These are phyloP conservation scores for Phlebopus sp. DNA, from an alignment of 1,284 basidiomycete genomes.

Conservation along the genomic window DNA sequence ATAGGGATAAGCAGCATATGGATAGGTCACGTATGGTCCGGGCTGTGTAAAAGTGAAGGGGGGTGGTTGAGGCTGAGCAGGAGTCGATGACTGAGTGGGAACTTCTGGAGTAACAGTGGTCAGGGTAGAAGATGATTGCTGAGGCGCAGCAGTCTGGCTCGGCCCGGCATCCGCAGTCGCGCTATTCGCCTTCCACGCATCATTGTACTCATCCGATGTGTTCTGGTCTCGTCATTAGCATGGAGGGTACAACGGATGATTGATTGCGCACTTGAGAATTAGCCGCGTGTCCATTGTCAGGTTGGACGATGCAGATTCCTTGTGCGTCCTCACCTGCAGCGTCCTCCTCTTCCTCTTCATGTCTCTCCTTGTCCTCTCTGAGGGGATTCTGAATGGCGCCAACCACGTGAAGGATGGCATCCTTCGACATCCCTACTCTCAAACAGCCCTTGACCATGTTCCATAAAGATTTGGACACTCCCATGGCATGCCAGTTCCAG, in stretches of 20 bases:
- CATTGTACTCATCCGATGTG: conserved; percentile 48
- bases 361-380: conserved; percentile 38
- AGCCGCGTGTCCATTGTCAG: conserved; percentile 20
- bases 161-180: conserved; percentile 33
- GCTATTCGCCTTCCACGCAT: conserved; percentile 55
- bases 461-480: conserved; percentile 65
- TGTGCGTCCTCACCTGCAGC: conserved; percentile 18
- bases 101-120: conserved; percentile 17
- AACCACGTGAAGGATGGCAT: conserved; percentile 55
- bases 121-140: conserved; percentile 24
- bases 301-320: conserved; percentile 20
- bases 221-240: conserved; percentile 24
- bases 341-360: conserved; percentile 35
- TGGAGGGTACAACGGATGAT: conserved; percentile 2
- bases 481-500: conserved; percentile 72
- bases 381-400: conserved; percentile 53
- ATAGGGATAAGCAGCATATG: conserved; percentile 31
- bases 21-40: conserved; percentile 31
- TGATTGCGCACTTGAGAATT: conserved; percentile 25
- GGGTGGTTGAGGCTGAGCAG: conserved; percentile 27
- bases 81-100: conserved; percentile 14
- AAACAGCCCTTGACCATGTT: conserved; percentile 61
- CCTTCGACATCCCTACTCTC: conserved; percentile 53
- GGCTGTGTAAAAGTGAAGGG: conserved; percentile 31
- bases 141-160: conserved; percentile 14